Base-by-base conservation (phyloP, 2,329 filamentous ascomycete genomes). In the Akanthomyces dipterigenus region DNA sequence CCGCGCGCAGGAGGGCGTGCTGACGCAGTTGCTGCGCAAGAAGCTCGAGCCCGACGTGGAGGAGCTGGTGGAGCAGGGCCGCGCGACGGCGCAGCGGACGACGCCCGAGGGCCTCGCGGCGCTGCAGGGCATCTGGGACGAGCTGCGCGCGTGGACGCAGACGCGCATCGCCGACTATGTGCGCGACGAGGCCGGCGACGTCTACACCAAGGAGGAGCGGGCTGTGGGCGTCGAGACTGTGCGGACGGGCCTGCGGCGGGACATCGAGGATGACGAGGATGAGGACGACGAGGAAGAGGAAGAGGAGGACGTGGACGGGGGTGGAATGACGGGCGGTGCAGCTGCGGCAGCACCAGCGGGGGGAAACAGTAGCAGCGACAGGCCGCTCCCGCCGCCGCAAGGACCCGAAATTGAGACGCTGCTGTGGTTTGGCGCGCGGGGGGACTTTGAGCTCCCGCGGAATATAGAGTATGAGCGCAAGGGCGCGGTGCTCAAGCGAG, bases 31-130 rank as follows among this genome's bases (percentile, higher is more conserved):
- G 2, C 78, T 96, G 36, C 87, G 91, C 43, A 96, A 95, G 75
- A 95, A 95, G 71, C 81, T 92, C 54, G 91, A 95, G 66, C 90
- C 90, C 0, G 81, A 84, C 26, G 86, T 92, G 20, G 89, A 93
- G 70, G 85, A 87, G 61, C 87, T 88, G 76, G 86, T 93, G 28
- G 82, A 85, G 24, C 77, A 85, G 56, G 88, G 86, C 1, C 82
- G 83, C 40, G 78, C 78, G 62, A 76, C 77, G 31, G 78, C 78
- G 14, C 70, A 67, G 18, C 65, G 70, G 28, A 72, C 70, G 5
- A 79, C 63, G 67, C 77, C 77, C 1, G 80, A 87, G 56, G 77
- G 76, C 31, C 64, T 77, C 16, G 69, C 68, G 1, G 67, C 67
- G 31, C 73, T 87, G 43, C 77, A 81, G 56, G 79, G 81, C 49